These are phyloP conservation scores for Penicillium ucsense DNA, from an alignment of 495 filamentous ascomycete species.

Conservation along the genomic window DNA sequence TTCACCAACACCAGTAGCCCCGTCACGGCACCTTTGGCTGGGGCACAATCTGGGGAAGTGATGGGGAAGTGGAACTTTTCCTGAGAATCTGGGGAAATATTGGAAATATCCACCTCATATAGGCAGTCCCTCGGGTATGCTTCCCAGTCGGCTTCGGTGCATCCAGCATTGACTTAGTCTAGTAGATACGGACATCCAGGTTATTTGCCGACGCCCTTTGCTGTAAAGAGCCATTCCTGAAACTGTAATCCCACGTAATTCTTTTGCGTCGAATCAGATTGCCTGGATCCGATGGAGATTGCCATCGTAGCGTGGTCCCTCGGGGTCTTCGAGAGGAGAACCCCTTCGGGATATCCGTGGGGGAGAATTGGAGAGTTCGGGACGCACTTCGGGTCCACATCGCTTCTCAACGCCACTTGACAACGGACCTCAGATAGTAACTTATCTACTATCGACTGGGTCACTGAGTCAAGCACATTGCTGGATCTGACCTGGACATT, in stretches of 20 bases:
- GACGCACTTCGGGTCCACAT: constrained; percentile 17
- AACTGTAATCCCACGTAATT: too few relatives aligned
- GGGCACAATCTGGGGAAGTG: neutral
- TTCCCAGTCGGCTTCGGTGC: too few relatives aligned
- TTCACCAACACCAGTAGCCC: too few relatives aligned
- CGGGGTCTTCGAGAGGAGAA: neutral
- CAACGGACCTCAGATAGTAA: neutral
- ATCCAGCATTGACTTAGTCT: too few relatives aligned
- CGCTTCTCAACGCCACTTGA: neutral
- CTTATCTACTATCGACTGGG: too few relatives aligned
- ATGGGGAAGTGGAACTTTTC: constrained; percentile 3
- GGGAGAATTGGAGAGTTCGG: constrained; percentile 2
- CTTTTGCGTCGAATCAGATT: neutral
- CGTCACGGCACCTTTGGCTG: neutral
- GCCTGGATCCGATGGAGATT: neutral
- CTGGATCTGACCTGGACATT: too few relatives aligned
- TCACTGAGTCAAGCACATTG: too few relatives aligned
- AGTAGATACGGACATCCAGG: too few relatives aligned
- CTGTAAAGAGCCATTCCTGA: too few relatives aligned
- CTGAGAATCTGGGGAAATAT: neutral
- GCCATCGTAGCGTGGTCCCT: too few relatives aligned
- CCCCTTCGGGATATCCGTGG: constrained; percentile 10
- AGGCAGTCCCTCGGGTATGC: constrained; percentile 1
- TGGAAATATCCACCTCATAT: constrained; percentile 1
- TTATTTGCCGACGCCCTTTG: too few relatives aligned